These are phyloP conservation scores for Coemansia sp. DNA, from an alignment of 192 early-diverging fungal genomes.

Conservation along the genomic window DNA sequence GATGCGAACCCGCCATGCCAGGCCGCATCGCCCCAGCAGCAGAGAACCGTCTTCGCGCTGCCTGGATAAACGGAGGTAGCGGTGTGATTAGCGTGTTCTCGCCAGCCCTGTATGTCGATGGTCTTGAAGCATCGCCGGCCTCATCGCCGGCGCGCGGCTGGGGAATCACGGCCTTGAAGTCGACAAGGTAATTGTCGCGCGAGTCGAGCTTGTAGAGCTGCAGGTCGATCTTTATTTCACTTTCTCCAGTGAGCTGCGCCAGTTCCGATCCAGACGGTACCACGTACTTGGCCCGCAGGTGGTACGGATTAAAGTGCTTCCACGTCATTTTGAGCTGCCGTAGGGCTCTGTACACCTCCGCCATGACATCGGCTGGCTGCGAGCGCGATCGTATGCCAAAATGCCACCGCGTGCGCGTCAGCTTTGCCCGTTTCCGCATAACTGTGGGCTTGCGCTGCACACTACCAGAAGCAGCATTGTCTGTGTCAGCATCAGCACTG, in stretches of 20 bases:
- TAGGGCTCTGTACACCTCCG: constrained; percentile 93
- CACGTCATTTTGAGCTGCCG: constrained; percentile 90
- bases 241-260: constrained; percentile 41
- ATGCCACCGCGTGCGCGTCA: constrained; percentile 87
- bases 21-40: constrained; percentile 27
- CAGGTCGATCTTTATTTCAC: constrained; percentile 87
- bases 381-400: constrained; percentile 95
- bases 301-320: constrained; percentile 89
- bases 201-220: constrained; percentile 92
- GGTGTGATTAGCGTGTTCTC: constrained; percentile 38
- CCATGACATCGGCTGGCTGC: constrained; percentile 94
- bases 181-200: constrained; percentile 88
- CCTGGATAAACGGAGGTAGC: constrained; percentile 47
- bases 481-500: constrained; percentile 1
- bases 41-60: constrained; percentile 41
- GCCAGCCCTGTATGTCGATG: constrained; percentile 33
- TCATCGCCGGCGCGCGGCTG: constrained; percentile 31
- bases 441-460: constrained; percentile 28
- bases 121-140: constrained; percentile 12
- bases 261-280: constrained; percentile 2
- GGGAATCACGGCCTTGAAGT: constrained; percentile 85
- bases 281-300: constrained; percentile 74
- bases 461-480: neutral
- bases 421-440: constrained; percentile 54
- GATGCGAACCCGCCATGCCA: constrained; percentile 2